Conservation (phyloP, 306 rosid species). For the Quercus variabilis region DNA sequence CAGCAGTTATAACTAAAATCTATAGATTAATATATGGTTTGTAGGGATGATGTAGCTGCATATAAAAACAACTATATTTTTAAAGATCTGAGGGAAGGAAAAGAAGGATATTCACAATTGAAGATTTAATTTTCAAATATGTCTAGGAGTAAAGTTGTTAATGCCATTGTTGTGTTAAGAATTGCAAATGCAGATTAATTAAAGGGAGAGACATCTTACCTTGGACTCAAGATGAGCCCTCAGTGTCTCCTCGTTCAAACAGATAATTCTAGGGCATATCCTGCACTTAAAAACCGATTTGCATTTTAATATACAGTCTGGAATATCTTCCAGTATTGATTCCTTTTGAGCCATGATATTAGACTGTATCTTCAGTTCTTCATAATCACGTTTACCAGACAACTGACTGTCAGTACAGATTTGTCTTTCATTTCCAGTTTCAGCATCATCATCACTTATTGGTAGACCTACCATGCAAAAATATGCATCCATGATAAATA, state of each 20-base stretch:
- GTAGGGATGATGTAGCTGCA: neutral
- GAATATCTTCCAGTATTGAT: conserved; percentile 27
- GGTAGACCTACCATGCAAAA: conserved; percentile 39
- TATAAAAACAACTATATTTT: neutral
- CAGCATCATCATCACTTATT: conserved; percentile 51
- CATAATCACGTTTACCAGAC: conserved; percentile 27
- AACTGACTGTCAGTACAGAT: conserved; percentile 22
- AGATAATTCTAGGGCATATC: conserved; percentile 82
- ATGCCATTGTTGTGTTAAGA: neutral
- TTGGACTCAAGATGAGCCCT: conserved; percentile 83
- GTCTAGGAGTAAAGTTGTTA: neutral
- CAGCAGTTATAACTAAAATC: neutral
- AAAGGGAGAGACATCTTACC: conserved; percentile 39
- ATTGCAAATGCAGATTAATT: neutral
- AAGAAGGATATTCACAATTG: neutral
- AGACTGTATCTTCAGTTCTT: conserved; percentile 27
- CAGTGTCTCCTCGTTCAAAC: conserved; percentile 75
- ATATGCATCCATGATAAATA: conserved; percentile 17
- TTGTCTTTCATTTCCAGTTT: conserved; percentile 29
- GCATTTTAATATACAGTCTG: conserved; percentile 48
- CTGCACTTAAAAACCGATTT: conserved; percentile 87
- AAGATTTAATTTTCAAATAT: too few species aligned
- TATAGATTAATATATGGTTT: neutral
- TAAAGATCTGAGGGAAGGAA: neutral
- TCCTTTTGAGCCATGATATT: conserved; percentile 23